Conservation (phyloP, 129 eudicot genomes). For the Logfia minima region DNA sequence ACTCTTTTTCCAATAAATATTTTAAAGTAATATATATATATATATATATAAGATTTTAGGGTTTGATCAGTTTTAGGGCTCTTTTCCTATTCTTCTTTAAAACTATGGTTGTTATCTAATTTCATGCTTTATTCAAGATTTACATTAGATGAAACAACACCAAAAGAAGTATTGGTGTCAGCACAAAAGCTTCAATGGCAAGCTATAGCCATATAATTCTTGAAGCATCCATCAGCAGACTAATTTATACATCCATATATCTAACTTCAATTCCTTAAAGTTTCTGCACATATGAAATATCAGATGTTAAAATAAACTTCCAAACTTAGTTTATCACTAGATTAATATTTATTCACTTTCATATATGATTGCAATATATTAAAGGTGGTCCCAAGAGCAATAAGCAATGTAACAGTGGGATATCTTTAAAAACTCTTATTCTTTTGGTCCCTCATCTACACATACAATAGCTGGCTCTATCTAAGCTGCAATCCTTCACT, state of each 20-base stretch:
- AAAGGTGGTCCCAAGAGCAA: conserved; percentile 35
- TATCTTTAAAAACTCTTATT: conserved; percentile 36
- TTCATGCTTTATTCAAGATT: neutral
- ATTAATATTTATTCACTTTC: neutral
- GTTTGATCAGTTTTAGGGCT: conserved; percentile 23
- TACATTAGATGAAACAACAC: conserved; percentile 16
- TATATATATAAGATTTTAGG: conserved; percentile 10
- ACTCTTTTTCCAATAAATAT: neutral
- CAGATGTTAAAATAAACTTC: no score
- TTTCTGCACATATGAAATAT: conserved; percentile 8
- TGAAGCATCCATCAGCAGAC: conserved; percentile 10
- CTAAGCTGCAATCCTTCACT: conserved; percentile 31
- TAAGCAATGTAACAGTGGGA: conserved; percentile 36
- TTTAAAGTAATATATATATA: neutral
- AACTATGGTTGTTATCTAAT: neutral
- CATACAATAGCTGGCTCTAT: conserved; percentile 36
- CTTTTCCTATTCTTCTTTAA: neutral
- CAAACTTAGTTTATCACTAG: no score
- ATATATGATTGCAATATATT: conserved; percentile 18
- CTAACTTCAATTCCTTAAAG: neutral
- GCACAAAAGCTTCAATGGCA: neutral
- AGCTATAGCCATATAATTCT: neutral
- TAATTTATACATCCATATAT: conserved; percentile 4
- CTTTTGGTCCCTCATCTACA: conserved; percentile 45
- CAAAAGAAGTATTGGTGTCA: neutral